A percentile compares a stretch with the other conserved stretches of the same genome.
These are phyloP conservation scores for Endocladia muricata DNA, from an alignment of 31 red algal genomes.

Conservation along the genomic window DNA sequence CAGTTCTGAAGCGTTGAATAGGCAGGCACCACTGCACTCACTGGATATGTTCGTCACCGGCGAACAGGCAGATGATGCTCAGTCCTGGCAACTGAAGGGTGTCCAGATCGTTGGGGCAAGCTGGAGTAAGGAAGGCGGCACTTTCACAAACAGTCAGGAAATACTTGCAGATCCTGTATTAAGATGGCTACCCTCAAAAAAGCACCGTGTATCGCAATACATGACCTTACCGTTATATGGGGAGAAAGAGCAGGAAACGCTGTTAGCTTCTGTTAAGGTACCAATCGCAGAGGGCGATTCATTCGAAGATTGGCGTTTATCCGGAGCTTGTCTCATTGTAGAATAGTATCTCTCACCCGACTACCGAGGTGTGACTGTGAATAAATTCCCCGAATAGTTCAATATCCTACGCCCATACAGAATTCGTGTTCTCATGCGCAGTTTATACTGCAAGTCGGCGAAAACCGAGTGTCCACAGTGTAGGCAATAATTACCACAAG, in stretches of 20 bases:
- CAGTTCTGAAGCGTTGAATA: background rate
- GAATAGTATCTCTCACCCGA: background rate
- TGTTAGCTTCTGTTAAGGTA: background rate
- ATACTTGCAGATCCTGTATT: background rate
- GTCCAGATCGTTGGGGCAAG: constrained; percentile 13
- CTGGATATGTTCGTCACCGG: background rate
- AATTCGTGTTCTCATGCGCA: background rate
- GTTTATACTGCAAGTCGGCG: background rate
- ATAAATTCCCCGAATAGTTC: background rate
- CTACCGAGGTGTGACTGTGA: background rate
- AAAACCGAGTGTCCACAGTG: background rate
- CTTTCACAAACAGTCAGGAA: constrained; percentile 8
- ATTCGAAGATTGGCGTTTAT: background rate
- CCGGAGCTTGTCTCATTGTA: background rate
- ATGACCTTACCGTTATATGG: background rate
- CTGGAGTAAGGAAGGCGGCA: constrained; percentile 17
- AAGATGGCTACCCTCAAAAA: no score
- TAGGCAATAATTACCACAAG: background rate
- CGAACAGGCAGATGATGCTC: background rate
- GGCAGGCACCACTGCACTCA: background rate
- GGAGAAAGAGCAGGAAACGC: background rate
- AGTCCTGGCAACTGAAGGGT: background rate
- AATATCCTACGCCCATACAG: constrained; percentile 3
- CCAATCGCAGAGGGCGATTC: background rate
- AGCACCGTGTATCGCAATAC: background rate